Evolutionary conservation across 305 asterid genomes (phyloP).

Genomic region (Euphrasia arctica): DNA sequence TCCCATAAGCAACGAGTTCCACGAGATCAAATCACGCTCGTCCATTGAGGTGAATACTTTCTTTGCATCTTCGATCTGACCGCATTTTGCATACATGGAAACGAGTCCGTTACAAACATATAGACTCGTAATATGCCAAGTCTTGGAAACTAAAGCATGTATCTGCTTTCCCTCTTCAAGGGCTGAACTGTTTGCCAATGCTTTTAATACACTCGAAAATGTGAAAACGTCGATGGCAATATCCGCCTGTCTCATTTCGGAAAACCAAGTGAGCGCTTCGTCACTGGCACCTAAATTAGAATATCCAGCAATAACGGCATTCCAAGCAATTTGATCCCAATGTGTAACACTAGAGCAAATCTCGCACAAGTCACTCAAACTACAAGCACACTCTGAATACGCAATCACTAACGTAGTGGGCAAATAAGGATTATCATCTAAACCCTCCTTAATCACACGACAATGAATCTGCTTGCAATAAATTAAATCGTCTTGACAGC

Average conservation of each 20-base stretch:
- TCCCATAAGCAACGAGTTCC: constrained; percentile 63
- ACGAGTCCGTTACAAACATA: constrained; percentile 49
- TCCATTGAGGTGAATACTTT: constrained; percentile 48
- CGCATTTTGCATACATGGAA: constrained; percentile 70
- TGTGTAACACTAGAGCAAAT: constrained; percentile 32
- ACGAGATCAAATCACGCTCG: constrained; percentile 48
- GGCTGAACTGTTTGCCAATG: constrained; percentile 43
- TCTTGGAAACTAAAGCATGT: constrained; percentile 47
- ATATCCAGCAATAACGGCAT: constrained; percentile 60
- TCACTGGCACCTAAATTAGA: constrained; percentile 47
- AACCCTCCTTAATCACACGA: constrained; percentile 46
- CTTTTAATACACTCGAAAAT: constrained; percentile 50
- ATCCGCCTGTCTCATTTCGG: constrained; percentile 43
- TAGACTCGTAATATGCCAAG: constrained; percentile 31
- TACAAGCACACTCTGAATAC: constrained; percentile 47
- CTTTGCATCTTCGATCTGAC: constrained; percentile 42
- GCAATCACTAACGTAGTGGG: constrained; percentile 40
- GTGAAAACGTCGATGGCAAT: constrained; percentile 41
- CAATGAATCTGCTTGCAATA: constrained; percentile 55
- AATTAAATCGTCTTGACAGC: constrained; percentile 36
- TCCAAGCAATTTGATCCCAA: constrained; percentile 66
- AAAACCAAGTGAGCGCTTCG: constrained; percentile 44
- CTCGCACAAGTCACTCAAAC: constrained; percentile 34
- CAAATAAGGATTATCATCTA: constrained; percentile 39
- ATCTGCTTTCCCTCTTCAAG: constrained; percentile 50